Evolutionary conservation across 2,329 filamentous ascomycete species (phyloP), one percentile per base, ranked within the genome.

Genomic region (Botryotinia narcissicola): DNA sequence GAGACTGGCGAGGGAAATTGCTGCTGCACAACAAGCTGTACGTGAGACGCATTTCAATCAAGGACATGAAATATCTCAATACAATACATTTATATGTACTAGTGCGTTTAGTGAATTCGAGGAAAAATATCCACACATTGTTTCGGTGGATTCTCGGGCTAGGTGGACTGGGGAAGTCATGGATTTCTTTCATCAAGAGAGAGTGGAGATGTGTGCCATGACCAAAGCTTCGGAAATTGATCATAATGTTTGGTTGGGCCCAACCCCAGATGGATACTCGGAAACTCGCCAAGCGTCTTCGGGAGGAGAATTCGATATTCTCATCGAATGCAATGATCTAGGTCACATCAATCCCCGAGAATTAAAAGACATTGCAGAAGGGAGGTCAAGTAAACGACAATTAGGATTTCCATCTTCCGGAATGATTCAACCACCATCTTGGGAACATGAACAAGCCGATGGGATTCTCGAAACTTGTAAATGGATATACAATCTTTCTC

Each of bases 171-270:
- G 93, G 42, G 88, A 91, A 29, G 90, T 96, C 37, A 86, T 97
- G 79, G 95, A 98, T 82, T 96, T 99, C 81, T 93, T 93, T 80
- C 91, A 93, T 78, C 93, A 94, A 84, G 96, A 99, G 82, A 88
- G 95, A 73, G 83, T 89, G 68, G 96, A 99, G 83, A 98, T 99
- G 95, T 94, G 93, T 82, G 87, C 87, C 74, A 98, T 98, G 95
- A 95, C 95, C 18, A 90, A 90, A 78, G 92, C 95, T 4, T 94
- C 94, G 0, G 93, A 97, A 81, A 97, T 98, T 75, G 91, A 93
- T 71, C 87, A 89, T 77, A 98, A 98, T 80, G 93, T 98, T 40
- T 98, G 92, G 88, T 86, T 98, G 74, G 96, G 96, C 0, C 93
- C 94, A 3, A 96, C 94, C 0, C 94, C 94, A 0, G 93, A 97